These are phyloP conservation scores for Acmispon strigosus DNA, from an alignment of 306 rosid genomes.

Conservation along the genomic window DNA sequence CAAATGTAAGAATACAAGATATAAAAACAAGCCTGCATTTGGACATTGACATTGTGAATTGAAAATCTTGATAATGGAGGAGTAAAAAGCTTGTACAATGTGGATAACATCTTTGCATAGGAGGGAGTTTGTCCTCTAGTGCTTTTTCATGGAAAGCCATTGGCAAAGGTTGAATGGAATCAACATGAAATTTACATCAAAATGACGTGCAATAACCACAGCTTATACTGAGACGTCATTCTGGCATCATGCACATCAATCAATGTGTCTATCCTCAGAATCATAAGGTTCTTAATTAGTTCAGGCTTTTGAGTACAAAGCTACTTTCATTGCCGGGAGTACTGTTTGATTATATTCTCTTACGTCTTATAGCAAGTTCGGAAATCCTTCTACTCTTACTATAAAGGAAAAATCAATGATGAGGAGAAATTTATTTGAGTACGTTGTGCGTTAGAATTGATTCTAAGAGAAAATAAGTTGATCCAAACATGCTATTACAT, in stretches of 20 bases:
- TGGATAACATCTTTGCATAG: background rate
- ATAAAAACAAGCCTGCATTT: background rate
- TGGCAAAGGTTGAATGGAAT: slow-evolving; percentile 4
- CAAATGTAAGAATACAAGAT: background rate
- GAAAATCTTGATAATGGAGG: background rate
- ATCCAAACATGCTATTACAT: too few relatives aligned
- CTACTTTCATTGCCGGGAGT: background rate
- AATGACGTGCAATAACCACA: too few relatives aligned
- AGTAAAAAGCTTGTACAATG: background rate
- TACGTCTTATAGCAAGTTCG: background rate
- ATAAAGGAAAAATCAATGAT: too few relatives aligned
- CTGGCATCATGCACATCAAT: slow-evolving; percentile 7
- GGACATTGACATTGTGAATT: background rate
- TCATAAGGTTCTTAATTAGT: background rate
- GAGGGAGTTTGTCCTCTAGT: slow-evolving; percentile 16
- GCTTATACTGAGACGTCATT: background rate
- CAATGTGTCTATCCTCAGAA: slow-evolving; percentile 16
- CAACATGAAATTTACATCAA: background rate
- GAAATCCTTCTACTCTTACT: too few relatives aligned
- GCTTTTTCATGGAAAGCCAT: background rate
- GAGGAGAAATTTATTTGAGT: too few relatives aligned
- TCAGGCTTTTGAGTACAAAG: slow-evolving; percentile 3
- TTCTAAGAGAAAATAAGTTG: too few relatives aligned
- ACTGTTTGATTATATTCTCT: background rate
- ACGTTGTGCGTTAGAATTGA: too few relatives aligned